Evolutionary conservation across 495 filamentous ascomycete species (phyloP), one percentile per base, ranked within the genome.

Genomic region (Talaromyces ruber): DNA sequence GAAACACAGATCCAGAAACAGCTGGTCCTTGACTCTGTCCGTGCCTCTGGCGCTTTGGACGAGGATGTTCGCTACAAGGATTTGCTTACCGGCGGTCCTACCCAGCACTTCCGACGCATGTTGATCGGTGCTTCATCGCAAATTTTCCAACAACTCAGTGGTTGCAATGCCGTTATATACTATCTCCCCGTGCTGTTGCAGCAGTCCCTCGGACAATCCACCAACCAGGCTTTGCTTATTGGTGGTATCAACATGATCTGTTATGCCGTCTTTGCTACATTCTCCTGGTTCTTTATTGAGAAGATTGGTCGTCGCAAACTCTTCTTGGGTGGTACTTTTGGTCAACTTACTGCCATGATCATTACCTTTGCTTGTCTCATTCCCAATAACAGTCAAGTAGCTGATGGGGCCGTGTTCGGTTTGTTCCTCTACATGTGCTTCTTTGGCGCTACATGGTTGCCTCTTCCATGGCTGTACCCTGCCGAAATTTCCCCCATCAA

Each of bases 231-330:
- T 9, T 75, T 93, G n/a, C 76, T 96, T 1, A 79, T 94, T 5
- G 89, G 89, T 37, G 91, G 90, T 65, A 79, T 93, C 52, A 92
- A 91, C 76, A 87, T 90, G 79, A 81, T 91, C 22, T 84, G 92
- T 29, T 93, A 95, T 68, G 78, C 87, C 12, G 82, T 92, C 61
- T 26, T 79, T 87, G 64, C 88, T 74, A 92, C 88, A 0, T 82
- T 86, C 52, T 92, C 89, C 4, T 93, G 90, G 91, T 93, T 92
- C 79, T 83, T 89, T 68, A 88, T 93, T 59, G 90, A 93, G 74
- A 83, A 84, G 39, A 84, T 87, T 43, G 90, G 90, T 55, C 83
- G 89, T 14, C 82, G 90, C 28, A 88, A 89, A 71, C 76, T 93
- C 24, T 91, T 91, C 73, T 73, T 93, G 3, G 79, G 78, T 30